A percentile compares a stretch with the other conserved stretches of the same genome.
phyloP scores from a whole-genome alignment of 441 rosid species.

The Corymbia calophylla region DNA sequence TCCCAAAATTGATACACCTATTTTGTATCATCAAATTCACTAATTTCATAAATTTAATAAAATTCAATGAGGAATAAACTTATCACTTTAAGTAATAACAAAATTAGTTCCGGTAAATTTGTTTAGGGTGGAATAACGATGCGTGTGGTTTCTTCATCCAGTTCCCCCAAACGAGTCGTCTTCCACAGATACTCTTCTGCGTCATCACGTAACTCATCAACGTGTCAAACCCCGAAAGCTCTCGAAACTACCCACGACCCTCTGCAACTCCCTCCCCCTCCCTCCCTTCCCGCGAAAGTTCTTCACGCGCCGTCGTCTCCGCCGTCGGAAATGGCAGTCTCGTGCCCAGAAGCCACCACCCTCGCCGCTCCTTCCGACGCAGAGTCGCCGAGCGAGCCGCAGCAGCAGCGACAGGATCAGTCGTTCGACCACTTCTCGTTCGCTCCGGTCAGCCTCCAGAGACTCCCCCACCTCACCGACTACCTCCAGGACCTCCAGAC shows the following conservation, averaged over 20 bases:
- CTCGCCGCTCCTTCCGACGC: not conserved
- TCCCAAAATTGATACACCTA: too few relatives aligned
- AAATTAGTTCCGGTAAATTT: too few relatives aligned
- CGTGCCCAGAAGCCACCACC: not conserved
- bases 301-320: not conserved
- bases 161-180: not conserved
- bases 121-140: too few relatives aligned
- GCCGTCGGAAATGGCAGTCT: not conserved
- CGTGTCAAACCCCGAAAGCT: not conserved
- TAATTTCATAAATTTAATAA: too few relatives aligned
- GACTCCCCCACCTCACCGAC: slow-evolving; percentile 33
- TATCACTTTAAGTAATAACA: too few relatives aligned
- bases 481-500: slow-evolving; percentile 30
- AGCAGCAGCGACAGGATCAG: not conserved
- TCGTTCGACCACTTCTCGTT: slow-evolving; percentile 3
- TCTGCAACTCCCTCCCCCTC: not conserved
- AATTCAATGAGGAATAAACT: too few relatives aligned
- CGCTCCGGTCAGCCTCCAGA: slow-evolving; percentile 16
- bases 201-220: not conserved
- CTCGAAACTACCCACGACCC: not conserved
- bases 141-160: not conserved
- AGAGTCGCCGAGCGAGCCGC: not conserved
- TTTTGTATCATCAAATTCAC: too few relatives aligned
- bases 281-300: not conserved
- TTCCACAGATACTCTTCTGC: not conserved